phyloP scores from a whole-genome alignment of 1,284 basidiomycete species.

The Apiotrichum gracile region DNA sequence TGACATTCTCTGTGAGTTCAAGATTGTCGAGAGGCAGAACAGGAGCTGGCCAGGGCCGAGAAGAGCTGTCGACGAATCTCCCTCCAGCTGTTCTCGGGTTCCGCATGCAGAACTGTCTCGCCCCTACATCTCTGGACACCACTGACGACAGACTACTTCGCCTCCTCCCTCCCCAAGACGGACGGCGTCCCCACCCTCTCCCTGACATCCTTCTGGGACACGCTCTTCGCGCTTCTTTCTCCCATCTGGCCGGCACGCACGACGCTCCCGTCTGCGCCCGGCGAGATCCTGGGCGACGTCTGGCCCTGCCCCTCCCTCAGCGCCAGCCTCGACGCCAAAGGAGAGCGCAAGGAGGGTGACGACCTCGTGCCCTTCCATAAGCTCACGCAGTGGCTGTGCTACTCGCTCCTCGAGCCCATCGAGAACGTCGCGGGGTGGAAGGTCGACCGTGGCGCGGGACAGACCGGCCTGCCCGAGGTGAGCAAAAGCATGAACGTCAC shows the following conservation, averaged over 20 bases:
- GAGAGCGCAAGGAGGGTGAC: slow-evolving; percentile 52
- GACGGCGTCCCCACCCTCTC: slow-evolving; percentile 46
- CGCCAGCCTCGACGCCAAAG: slow-evolving; percentile 17
- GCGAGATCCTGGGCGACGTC: slow-evolving; percentile 74
- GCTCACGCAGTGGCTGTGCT: slow-evolving; percentile 85
- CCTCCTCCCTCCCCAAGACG: slow-evolving; percentile 8
- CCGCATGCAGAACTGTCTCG: too few species aligned
- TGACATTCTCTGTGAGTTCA: slow-evolving; percentile 63
- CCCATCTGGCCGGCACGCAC: slow-evolving; percentile 84
- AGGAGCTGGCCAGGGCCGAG: neutral
- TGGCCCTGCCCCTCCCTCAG: slow-evolving; percentile 70
- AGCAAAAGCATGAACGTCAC: slow-evolving; percentile 1
- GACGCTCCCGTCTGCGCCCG: slow-evolving; percentile 51
- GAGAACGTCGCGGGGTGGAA: slow-evolving; percentile 70
- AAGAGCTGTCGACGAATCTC: too few species aligned
- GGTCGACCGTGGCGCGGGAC: slow-evolving; percentile 56
- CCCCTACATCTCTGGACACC: neutral
- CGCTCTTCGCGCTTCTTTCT: slow-evolving; percentile 73
- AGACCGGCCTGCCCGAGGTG: slow-evolving; percentile 45
- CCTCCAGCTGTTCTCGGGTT: too few species aligned
- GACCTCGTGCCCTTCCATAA: slow-evolving; percentile 91
- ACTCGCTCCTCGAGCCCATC: slow-evolving; percentile 77
- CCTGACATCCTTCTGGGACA: slow-evolving; percentile 69
- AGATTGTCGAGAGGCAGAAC: neutral
- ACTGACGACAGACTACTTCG: slow-evolving; percentile 22